A percentile compares a stretch with the other conserved stretches of the same genome.
These are phyloP conservation scores for Pichia ethanolica DNA, from an alignment of 805 yeast genomes.

Conservation along the genomic window DNA sequence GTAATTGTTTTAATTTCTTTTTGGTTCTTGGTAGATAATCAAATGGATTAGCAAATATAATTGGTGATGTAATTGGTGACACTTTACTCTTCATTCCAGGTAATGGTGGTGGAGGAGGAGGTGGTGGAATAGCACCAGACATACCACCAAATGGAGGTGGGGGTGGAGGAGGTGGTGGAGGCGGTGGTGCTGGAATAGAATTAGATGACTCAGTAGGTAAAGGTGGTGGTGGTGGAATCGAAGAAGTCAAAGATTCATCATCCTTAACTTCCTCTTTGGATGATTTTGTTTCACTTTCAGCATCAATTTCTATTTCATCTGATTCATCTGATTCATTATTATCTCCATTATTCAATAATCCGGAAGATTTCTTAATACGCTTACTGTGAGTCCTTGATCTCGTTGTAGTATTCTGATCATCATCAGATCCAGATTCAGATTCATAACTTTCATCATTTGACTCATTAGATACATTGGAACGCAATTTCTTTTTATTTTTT, in stretches of 20 bases:
- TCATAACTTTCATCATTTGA: not conserved
- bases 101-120: slow-evolving; percentile 22
- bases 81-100: slow-evolving; percentile 11
- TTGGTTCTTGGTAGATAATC: slow-evolving; percentile 61
- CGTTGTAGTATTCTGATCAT: not conserved
- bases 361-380: too few species aligned
- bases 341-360: too few species aligned
- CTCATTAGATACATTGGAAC: too few species aligned
- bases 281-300: slow-evolving; percentile 5
- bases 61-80: slow-evolving; percentile 15
- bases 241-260: slow-evolving; percentile 2
- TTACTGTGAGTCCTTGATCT: too few species aligned
- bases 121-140: slow-evolving; percentile 23
- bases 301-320: not conserved
- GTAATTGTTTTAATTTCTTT: slow-evolving; percentile 82
- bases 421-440: not conserved
- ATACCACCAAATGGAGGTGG: slow-evolving; percentile 25
- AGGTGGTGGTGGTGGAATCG: slow-evolving; percentile 18
- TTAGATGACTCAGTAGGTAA: slow-evolving; percentile 14
- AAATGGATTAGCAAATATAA: slow-evolving; percentile 28
- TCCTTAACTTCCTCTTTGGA: slow-evolving; percentile 5
- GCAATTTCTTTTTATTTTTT: not conserved
- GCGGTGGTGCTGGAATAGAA: slow-evolving; percentile 25
- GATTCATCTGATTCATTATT: not conserved
- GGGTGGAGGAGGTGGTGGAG: slow-evolving; percentile 30